phyloP scores from a whole-genome alignment of 306 rosid species.

The Dalbergia cochinchinensis region DNA sequence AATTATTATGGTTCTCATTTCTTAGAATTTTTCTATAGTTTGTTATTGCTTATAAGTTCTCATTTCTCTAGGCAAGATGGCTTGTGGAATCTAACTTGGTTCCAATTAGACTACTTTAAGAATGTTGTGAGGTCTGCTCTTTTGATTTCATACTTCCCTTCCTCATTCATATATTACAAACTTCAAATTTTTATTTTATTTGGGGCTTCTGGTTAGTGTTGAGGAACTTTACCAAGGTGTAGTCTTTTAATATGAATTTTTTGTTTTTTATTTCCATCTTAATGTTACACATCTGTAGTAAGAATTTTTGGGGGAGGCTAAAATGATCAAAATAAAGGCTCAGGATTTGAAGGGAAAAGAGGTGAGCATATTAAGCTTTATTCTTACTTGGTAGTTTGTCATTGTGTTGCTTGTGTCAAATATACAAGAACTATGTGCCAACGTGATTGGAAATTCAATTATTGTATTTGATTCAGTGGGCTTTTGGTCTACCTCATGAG shows the following conservation, averaged over 20 bases:
- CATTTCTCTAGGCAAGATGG: constrained; percentile 82
- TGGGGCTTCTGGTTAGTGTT: constrained; percentile 37
- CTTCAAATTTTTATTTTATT: constrained; percentile 7
- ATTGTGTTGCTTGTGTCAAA: constrained; percentile 32
- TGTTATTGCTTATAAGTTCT: constrained; percentile 25
- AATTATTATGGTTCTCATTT: constrained; percentile 20
- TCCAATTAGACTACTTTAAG: constrained; percentile 88
- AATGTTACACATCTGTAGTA: constrained; percentile 62
- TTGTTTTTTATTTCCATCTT: constrained; percentile 24
- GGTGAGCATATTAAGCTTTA: constrained; percentile 57
- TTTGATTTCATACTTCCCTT: background rate
- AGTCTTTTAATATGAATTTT: constrained; percentile 30
- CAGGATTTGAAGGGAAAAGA: constrained; percentile 97
- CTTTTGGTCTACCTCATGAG: too few relatives aligned
- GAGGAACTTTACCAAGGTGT: background rate
- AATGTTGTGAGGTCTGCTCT: constrained; percentile 90
- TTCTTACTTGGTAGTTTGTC: constrained; percentile 21
- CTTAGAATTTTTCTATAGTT: background rate
- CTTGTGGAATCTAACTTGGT: constrained; percentile 86
- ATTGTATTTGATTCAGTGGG: constrained; percentile 31
- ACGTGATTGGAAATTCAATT: too few relatives aligned
- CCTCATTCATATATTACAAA: constrained; percentile 2
- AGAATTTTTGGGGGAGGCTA: constrained; percentile 97
- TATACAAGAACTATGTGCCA: background rate
- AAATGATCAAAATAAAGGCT: constrained; percentile 94